phyloP scores from a whole-genome alignment of 1,284 basidiomycete species.

The Pyrrhoderma noxium region DNA sequence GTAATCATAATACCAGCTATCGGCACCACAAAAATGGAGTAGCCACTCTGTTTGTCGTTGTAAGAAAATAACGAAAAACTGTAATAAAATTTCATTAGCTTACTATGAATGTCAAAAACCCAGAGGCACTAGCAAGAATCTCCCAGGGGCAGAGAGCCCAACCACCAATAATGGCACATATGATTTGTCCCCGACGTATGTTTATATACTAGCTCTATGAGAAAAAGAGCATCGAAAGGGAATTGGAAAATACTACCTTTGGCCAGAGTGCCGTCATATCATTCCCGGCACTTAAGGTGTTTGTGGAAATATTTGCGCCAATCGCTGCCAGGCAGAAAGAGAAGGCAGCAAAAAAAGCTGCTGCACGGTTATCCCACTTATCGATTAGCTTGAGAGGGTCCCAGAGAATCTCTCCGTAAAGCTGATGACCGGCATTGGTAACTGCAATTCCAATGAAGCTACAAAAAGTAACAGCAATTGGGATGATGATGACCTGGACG shows the following conservation, averaged over 20 bases:
- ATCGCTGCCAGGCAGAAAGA: conserved; percentile 61
- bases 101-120: conserved; percentile 46
- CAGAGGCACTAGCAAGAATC: conserved; percentile 42
- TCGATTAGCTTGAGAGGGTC: conserved; percentile 47
- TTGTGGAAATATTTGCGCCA: conserved; percentile 71
- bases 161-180: conserved; percentile 66
- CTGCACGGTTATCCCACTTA: conserved; percentile 68
- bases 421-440: conserved; percentile 53
- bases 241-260: conserved; percentile 19
- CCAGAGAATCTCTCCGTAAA: conserved; percentile 54
- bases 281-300: conserved; percentile 72
- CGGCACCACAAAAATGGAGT: conserved; percentile 66
- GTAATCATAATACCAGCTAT: conserved; percentile 67
- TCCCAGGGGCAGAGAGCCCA: conserved; percentile 58
- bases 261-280: conserved; percentile 66
- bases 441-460: conserved; percentile 58
- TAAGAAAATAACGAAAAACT: neutral
- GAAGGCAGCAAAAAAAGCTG: conserved; percentile 70
- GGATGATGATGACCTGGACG: conserved; percentile 64
- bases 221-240: conserved; percentile 8
- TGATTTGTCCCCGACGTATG: conserved; percentile 65
- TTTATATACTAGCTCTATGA: conserved; percentile 48
- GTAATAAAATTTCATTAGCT: neutral
- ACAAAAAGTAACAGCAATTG: conserved; percentile 55
- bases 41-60: conserved; percentile 40